A percentile compares a stretch with the other conserved stretches of the same genome.
These are phyloP conservation scores for Saccharum spontaneum DNA, from an alignment of 176 grass and related monocot species.

Conservation along the genomic window DNA sequence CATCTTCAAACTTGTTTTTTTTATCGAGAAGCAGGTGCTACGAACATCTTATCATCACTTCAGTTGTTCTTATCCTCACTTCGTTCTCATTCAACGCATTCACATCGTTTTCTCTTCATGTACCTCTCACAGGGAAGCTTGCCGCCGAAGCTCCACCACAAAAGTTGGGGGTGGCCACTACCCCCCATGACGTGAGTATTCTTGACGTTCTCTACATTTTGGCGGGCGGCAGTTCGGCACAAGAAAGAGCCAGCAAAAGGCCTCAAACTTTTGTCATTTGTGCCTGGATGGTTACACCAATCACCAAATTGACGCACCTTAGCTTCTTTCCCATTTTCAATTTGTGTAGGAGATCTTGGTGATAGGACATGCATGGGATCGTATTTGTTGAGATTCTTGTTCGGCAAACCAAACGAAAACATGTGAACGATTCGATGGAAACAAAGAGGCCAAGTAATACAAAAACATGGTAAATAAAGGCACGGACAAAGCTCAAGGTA, in stretches of 20 bases:
- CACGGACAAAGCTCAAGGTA: too few relatives aligned
- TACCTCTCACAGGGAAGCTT: slow-evolving; percentile 11
- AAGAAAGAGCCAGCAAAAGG: background rate
- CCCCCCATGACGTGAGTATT: background rate
- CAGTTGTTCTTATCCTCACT: slow-evolving; percentile 6
- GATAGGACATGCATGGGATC: background rate
- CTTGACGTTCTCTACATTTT: background rate
- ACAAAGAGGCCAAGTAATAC: too few relatives aligned
- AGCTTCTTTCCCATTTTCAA: background rate
- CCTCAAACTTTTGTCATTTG: slow-evolving; percentile 3
- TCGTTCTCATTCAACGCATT: background rate
- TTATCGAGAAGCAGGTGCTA: too few relatives aligned
- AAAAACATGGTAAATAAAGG: too few relatives aligned
- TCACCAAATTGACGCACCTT: slow-evolving; percentile 8
- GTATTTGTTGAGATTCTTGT: background rate
- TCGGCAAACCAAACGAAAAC: background rate
- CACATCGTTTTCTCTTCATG: background rate
- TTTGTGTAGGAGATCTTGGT: background rate
- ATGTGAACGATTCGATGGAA: too few relatives aligned
- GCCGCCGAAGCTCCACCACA: slow-evolving; percentile 12
- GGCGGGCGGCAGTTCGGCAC: background rate
- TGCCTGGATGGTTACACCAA: slow-evolving; percentile 29
- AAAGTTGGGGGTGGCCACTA: background rate
- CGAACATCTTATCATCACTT: background rate
- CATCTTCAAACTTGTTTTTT: too few relatives aligned